Base-by-base conservation (phyloP, 2,329 filamentous ascomycete species). In the Bipolaris bicolor region DNA sequence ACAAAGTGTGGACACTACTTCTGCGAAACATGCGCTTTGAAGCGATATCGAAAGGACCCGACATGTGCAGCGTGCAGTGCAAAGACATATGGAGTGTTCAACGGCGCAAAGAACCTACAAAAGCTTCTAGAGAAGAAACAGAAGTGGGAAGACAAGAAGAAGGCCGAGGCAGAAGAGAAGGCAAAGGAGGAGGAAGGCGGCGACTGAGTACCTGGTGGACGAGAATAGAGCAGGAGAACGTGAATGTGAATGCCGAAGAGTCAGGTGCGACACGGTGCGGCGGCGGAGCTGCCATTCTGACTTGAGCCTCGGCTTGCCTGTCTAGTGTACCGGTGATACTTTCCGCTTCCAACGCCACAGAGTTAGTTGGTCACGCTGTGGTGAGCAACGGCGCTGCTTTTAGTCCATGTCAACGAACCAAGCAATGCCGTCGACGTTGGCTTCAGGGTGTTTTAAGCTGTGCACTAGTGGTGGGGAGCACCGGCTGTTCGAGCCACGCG, bases 1-100 rank as follows among this genome's bases (percentile, higher is more conserved):
- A 98, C 95, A 11, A 90, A 92, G 64, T 99, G 95, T 66, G 90
- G 92, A 0, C 95, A 99, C 76, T 98, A 98, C 76, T 98, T 98
- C 72, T 99, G 95, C 74, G 90, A 97, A 76, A 82, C 84, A 1
- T 99, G 95, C 76, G 95, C 95, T 24, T 80, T 98, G 67, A 87
- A 90, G 73, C 81, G 93, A 63, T 98, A 97, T 74, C 84, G 90
- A 61, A 95, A 91, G 72, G 91, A 93, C 67, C 93, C 93, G 3
- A 87, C 86, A 2, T 98, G 95, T 76, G 91, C 91, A 2, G 90
- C 90, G 3, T 98, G 95, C 74, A 90, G 91, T 1, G 83, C 88
- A 0, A 90, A 92, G 5, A 98, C 93, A 0, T 88, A 89, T 29
- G 95, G 95, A 0, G 91, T 96, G 0, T 98, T 98, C 71, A 97